Base-by-base conservation (phyloP, 345 rosid species). In the Moringa oleifera region DNA sequence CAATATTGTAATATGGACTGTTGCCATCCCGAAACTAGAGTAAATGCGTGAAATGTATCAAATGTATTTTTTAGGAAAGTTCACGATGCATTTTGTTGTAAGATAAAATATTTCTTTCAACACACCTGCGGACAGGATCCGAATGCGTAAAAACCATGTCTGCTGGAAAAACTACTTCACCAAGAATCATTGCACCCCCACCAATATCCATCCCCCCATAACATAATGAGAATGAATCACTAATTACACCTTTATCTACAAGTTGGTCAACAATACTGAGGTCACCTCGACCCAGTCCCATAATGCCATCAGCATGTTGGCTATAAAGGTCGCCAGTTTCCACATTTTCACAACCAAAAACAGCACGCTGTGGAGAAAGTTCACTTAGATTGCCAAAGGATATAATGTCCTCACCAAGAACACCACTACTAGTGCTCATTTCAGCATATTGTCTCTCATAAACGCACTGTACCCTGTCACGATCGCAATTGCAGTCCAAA, bases 21-120 rank as follows among this genome's bases (percentile, higher is more conserved):
- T 93, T 87, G 83, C 91, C 96, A 93, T 81, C 98, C 94, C 96
- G 90, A 87, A 87, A 93, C 98, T 89, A 84, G 85, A 83, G 94
- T 89, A 87, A 89, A 89, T 89, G 83, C 71, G 88, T 80, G 87
- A 83, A 85, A 85, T 76, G 85, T 78, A 80, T 81, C 80, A 83
- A 78, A 70, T 68, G 63, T 79, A 74, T 64, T 76, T 68, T 76
- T 81, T 72, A 79, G 85, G 76, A 58, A 77, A 81, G 61, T 68
- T 71, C 63, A 70, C 52, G 67, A 75, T 23, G 52, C 59, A 58
- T 66, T 66, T 66, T 62, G 49, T 68, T 76, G 68, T 50, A 69
- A 62, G 71, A 68, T 55, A 66, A 59, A 69, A 57, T 25, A 67
- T 50, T 61, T 77, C 61, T 49, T 67, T 24, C 67, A 77, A 79